Percentiles rank a stretch among this genome's conserved stretches.
phyloP scores from a whole-genome alignment of 352 stramenopile genomes.

The Hyaloperonospora brassicae region DNA sequence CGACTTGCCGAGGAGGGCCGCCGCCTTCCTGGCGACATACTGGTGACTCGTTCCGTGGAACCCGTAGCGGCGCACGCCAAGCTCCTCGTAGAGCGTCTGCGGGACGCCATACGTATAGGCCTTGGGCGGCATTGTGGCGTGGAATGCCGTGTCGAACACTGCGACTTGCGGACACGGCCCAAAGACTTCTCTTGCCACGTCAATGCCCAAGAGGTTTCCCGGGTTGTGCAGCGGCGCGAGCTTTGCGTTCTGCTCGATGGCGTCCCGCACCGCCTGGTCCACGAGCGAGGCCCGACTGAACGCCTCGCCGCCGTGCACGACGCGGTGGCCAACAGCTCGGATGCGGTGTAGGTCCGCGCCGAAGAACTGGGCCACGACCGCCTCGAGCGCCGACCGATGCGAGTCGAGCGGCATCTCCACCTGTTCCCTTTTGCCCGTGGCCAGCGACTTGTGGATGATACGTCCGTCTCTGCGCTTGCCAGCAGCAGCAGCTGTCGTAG shows the following conservation, averaged over 20 bases:
- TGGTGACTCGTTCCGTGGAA: constrained; percentile 88
- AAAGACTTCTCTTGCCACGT: constrained; percentile 71
- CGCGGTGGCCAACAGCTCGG: constrained; percentile 73
- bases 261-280: constrained; percentile 39
- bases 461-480: constrained; percentile 50
- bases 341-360: constrained; percentile 44
- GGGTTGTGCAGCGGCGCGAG: constrained; percentile 86
- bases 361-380: constrained; percentile 55
- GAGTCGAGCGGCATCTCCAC: constrained; percentile 41
- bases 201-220: constrained; percentile 78
- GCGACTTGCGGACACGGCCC: constrained; percentile 59
- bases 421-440: constrained; percentile 40
- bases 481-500: too few species aligned
- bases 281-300: constrained; percentile 59
- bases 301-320: constrained; percentile 83
- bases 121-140: constrained; percentile 75
- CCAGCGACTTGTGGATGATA: constrained; percentile 61
- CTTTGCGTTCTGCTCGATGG: constrained; percentile 50
- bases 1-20: constrained; percentile 45
- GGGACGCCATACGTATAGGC: constrained; percentile 80
- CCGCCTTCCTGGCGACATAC: constrained; percentile 74
- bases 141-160: constrained; percentile 90
- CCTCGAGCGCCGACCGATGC: constrained; percentile 55
- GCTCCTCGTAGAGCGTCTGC: constrained; percentile 67
- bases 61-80: constrained; percentile 82